Evolutionary conservation across 805 yeast species (phyloP), one percentile per base, ranked within the genome.

Genomic region (Ogataea angusta): DNA sequence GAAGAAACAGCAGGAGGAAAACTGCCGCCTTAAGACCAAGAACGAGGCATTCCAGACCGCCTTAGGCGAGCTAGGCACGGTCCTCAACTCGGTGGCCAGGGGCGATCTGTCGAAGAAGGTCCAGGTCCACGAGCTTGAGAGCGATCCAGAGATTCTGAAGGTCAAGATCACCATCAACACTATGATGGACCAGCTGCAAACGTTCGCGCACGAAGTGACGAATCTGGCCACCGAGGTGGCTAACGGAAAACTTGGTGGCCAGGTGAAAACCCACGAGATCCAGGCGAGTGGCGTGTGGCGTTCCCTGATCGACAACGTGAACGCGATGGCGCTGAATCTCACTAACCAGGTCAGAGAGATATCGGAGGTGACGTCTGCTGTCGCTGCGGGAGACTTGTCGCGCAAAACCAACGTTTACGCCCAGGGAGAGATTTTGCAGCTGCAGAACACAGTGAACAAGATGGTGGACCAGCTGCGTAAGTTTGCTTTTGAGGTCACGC

Each of bases 231-330:
- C 90, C 13, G 95, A 87, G 52, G 95, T 87, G 15, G 91, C 95
- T 22, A 85, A 85, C 53, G 96, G 96, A 51, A 85, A 85, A 48
- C 70, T 87, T 29, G 95, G 95, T 51, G 95, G 95, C 27, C 93
- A 85, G 57, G 95, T 91, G 29, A 84, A 82, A 47, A 82, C 81
- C 44, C 44, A 31, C 16, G 50, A 51, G 25, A 82, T 80, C 38
- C 91, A 90, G n/a, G 78, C 90, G 1, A 86, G 81, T 7, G 96
- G 96, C 14, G 83, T 85, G 37, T 87, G 95, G 95, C 77, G 87
- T 56, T 80, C 84, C 21, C 75, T 87, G 45, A 83, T 89, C 17
- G 90, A 85, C 54, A 85, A 85, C 52, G 88, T 87, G 51, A 87
- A 87, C 58, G 84, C 84, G 41, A 87, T 87, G 95, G 95, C 95